Conservation (phyloP, 305 asterid genomes). For the Fraxinus floribunda region DNA sequence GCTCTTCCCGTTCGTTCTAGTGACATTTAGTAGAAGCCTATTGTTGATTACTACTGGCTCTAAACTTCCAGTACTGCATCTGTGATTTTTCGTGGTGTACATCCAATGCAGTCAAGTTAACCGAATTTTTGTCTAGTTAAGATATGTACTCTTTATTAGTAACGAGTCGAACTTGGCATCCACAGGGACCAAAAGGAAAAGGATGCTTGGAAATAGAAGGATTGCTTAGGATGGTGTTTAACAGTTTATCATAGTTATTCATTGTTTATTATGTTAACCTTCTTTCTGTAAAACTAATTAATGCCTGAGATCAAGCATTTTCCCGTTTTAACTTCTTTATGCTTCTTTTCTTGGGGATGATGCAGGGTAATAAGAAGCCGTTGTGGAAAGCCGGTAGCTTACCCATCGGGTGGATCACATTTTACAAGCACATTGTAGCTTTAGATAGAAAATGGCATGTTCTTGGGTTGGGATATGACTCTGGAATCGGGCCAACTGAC, state of each 20-base stretch:
- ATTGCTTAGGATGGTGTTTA: not conserved
- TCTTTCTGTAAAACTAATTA: not conserved
- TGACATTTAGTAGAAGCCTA: not conserved
- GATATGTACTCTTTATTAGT: not conserved
- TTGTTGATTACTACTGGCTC: not conserved
- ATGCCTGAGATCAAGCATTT: not conserved
- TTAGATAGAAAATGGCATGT: constrained; percentile 71
- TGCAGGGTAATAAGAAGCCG: constrained; percentile 60
- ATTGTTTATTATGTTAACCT: not conserved
- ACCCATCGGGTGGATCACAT: constrained; percentile 86
- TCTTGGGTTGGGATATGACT: constrained; percentile 75
- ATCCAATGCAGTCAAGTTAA: not conserved
- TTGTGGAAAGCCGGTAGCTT: constrained; percentile 73
- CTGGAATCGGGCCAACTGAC: constrained; percentile 46
- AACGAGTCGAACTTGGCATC: not conserved
- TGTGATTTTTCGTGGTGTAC: not conserved
- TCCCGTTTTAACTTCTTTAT: not conserved
- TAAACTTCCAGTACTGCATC: not conserved
- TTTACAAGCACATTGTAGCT: constrained; percentile 52
- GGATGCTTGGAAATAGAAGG: not conserved
- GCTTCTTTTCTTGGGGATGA: not conserved
- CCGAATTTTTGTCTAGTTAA: not conserved
- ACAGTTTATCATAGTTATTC: not conserved
- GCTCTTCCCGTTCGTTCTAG: not conserved
- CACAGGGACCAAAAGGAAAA: not conserved